A percentile compares a stretch with the other conserved stretches of the same genome.
Conservation (phyloP, 2,329 filamentous ascomycete genomes). For the Neofusicoccum parvum region DNA sequence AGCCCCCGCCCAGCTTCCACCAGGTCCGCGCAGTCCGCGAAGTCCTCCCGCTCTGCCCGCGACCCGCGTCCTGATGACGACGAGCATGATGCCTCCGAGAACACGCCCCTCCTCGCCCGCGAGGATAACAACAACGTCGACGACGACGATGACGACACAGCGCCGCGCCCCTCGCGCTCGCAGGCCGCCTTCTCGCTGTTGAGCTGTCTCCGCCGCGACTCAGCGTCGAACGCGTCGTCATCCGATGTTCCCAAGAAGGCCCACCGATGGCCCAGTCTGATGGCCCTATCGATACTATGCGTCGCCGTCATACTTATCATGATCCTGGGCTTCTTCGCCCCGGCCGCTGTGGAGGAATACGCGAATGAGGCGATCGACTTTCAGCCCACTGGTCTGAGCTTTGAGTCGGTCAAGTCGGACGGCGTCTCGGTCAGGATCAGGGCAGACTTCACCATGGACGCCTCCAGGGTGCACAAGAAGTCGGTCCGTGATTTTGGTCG, state of each 20-base stretch:
- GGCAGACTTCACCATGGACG: conserved; percentile 80
- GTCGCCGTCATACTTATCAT: conserved; percentile 68
- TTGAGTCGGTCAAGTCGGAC: conserved; percentile 78
- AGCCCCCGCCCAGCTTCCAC: conserved; percentile 42
- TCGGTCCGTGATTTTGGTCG: conserved; percentile 75
- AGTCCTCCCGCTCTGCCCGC: conserved; percentile 35
- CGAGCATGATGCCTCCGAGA: conserved; percentile 35
- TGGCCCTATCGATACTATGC: conserved; percentile 70
- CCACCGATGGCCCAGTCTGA: conserved; percentile 74
- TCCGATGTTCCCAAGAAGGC: conserved; percentile 33
- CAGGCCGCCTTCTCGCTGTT: conserved; percentile 41
- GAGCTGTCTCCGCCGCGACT: conserved; percentile 34
- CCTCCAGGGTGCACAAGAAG: conserved; percentile 69
- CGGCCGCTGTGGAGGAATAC: conserved; percentile 80
- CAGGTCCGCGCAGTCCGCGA: conserved; percentile 39
- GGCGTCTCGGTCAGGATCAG: conserved; percentile 80
- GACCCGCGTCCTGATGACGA: conserved; percentile 8
- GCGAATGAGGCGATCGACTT: conserved; percentile 80
- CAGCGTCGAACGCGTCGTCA: neutral
- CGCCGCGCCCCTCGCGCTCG: conserved; percentile 25
- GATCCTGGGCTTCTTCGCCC: conserved; percentile 76
- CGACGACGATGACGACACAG: conserved; percentile 25
- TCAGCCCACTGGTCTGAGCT: conserved; percentile 78
- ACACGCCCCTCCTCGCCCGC: conserved; percentile 43
- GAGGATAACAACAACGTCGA: conserved; percentile 29